Evolutionary conservation across 768 basidiomycete genomes (phyloP).

Genomic region (Xanthoconium purpureum): DNA sequence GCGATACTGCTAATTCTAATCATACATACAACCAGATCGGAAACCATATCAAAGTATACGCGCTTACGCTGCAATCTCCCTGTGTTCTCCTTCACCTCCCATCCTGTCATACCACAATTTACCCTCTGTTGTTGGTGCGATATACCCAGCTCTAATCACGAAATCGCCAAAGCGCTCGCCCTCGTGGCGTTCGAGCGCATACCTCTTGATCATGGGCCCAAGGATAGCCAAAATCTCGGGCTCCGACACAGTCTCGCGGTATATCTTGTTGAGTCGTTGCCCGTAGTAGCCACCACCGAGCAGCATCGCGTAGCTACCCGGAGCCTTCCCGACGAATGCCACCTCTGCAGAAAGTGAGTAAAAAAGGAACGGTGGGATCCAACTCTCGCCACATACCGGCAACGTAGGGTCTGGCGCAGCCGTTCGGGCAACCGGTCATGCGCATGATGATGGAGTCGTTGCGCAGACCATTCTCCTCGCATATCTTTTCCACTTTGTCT

Average conservation of each 20-base stretch:
- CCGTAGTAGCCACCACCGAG: constrained; percentile 95
- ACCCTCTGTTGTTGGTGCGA: constrained; percentile 80
- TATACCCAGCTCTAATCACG: constrained; percentile 88
- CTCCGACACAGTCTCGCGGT: constrained; percentile 86
- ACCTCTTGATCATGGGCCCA: constrained; percentile 89
- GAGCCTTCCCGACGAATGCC: constrained; percentile 95
- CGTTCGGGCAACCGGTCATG: constrained; percentile 97
- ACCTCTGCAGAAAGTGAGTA: constrained; percentile 54
- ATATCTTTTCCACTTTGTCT: constrained; percentile 92
- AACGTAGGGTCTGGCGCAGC: constrained; percentile 89
- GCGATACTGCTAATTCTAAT: too few relatives aligned
- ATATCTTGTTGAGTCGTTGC: constrained; percentile 94
- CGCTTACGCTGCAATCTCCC: constrained; percentile 29
- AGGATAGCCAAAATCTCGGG: constrained; percentile 90
- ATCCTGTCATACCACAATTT: constrained; percentile 83
- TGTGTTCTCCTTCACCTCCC: constrained; percentile 71
- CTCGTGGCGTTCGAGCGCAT: constrained; percentile 79
- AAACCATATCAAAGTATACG: background rate
- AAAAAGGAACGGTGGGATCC: background rate
- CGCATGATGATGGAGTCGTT: constrained; percentile 97
- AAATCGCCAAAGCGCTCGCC: constrained; percentile 97
- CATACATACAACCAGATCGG: background rate
- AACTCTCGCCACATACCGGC: constrained; percentile 52
- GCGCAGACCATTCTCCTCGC: constrained; percentile 88
- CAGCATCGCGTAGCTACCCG: constrained; percentile 88